These are phyloP conservation scores for Thraustochytrium sp. DNA, from an alignment of 352 stramenopile species.

Conservation along the genomic window DNA sequence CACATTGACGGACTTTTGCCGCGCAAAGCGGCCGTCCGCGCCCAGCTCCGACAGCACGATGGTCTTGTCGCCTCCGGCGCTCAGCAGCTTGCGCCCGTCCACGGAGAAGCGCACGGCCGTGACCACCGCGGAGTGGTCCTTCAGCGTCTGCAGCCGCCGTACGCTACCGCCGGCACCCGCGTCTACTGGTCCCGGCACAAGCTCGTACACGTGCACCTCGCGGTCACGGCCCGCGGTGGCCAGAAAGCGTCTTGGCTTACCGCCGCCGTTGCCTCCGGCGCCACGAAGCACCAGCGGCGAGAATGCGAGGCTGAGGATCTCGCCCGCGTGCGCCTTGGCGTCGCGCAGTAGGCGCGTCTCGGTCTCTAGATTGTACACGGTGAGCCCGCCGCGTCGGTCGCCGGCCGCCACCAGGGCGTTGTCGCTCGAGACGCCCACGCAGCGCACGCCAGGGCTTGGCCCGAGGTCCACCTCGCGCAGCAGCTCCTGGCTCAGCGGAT, in stretches of 20 bases:
- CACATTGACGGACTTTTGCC: neutral
- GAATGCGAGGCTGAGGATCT: constrained; percentile 62
- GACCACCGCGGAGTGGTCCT: constrained; percentile 68
- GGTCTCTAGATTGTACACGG: neutral
- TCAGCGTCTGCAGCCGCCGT: constrained; percentile 57
- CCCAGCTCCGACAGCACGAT: constrained; percentile 58
- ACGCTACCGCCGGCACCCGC: constrained; percentile 43
- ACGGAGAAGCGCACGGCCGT: constrained; percentile 62
- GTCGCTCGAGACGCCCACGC: neutral
- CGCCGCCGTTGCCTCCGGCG: neutral
- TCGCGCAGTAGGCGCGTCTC: neutral
- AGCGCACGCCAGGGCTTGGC: neutral
- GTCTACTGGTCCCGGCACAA: too few species aligned
- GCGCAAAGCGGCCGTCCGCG: neutral
- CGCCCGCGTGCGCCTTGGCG: constrained; percentile 58
- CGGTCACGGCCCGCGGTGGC: constrained; percentile 68
- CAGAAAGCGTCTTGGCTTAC: constrained; percentile 50
- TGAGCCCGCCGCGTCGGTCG: neutral
- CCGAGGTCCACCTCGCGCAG: constrained; percentile 11
- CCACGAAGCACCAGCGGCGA: constrained; percentile 54
- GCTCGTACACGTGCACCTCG: constrained; percentile 72
- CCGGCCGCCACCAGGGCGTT: neutral
- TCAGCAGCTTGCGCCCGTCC: constrained; percentile 64
- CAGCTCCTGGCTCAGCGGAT: neutral
- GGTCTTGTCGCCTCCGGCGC: constrained; percentile 63